phyloP scores from a whole-genome alignment of 305 asterid species.

The Stenogyne calaminthoides region DNA sequence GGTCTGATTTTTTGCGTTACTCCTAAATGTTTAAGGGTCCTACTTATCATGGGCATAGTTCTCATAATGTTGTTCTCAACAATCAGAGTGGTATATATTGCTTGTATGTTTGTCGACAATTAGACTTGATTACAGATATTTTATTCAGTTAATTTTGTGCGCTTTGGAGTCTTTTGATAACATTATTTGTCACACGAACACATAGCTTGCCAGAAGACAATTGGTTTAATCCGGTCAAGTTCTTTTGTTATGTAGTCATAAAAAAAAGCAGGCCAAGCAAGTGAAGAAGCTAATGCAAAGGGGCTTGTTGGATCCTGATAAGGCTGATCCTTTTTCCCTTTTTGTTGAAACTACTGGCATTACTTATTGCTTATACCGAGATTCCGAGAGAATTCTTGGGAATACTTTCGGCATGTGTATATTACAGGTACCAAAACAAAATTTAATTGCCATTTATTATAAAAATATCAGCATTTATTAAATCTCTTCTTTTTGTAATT shows the following conservation, averaged over 20 bases:
- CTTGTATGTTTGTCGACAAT: neutral
- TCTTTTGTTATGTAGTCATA: constrained; percentile 54
- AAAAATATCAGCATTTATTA: constrained; percentile 5
- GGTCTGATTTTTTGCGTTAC: neutral
- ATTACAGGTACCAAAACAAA: constrained; percentile 66
- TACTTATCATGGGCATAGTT: constrained; percentile 1
- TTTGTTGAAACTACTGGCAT: constrained; percentile 74
- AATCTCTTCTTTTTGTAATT: neutral
- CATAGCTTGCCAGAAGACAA: neutral
- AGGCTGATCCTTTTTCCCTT: constrained; percentile 70
- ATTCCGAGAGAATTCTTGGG: constrained; percentile 90
- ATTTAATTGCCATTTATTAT: constrained; percentile 7
- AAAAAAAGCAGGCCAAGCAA: constrained; percentile 78
- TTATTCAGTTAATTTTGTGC: neutral
- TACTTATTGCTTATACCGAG: constrained; percentile 77
- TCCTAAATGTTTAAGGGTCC: neutral
- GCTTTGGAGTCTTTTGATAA: constrained; percentile 8
- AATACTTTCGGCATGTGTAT: constrained; percentile 97
- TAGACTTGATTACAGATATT: neutral
- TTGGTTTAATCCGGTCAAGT: neutral
- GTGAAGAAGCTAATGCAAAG: constrained; percentile 60
- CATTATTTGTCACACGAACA: neutral
- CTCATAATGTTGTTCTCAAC: neutral
- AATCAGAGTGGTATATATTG: neutral
- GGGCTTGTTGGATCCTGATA: constrained; percentile 72